phyloP scores from a whole-genome alignment of 164 flowering plant genomes.

The Buxus sempervirens region DNA sequence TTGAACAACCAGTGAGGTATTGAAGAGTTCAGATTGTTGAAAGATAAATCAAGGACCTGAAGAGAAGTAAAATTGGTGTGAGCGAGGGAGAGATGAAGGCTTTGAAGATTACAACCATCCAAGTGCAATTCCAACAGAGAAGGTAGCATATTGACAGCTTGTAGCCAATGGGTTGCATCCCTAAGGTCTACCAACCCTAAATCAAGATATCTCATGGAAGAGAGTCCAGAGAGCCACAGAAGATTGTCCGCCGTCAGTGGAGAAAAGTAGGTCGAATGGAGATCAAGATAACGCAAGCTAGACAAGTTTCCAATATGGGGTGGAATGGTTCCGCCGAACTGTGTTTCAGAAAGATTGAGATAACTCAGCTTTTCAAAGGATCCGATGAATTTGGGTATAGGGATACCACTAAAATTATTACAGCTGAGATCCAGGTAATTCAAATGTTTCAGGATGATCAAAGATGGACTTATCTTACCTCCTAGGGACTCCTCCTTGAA shows the following conservation, averaged over 20 bases:
- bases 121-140: background rate
- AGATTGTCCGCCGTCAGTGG: background rate
- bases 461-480: conserved; percentile 11
- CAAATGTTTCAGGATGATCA: conserved; percentile 17
- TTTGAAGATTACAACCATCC: background rate
- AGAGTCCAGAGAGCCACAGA: background rate
- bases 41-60: background rate
- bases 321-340: conserved; percentile 16
- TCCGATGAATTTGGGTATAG: conserved; percentile 22
- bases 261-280: background rate
- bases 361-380: conserved; percentile 12
- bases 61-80: background rate
- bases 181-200: background rate
- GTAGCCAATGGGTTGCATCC: background rate
- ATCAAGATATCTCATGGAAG: background rate
- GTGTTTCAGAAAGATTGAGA: conserved; percentile 14
- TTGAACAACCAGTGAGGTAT: background rate
- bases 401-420: conserved; percentile 15
- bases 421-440: conserved; percentile 21
- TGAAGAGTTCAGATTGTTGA: background rate
- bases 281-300: background rate
- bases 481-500: background rate
- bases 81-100: background rate
- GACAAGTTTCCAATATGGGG: conserved; percentile 23
- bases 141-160: background rate